Conservation (phyloP, 768 basidiomycete species). For the Chalciporus chontae region DNA sequence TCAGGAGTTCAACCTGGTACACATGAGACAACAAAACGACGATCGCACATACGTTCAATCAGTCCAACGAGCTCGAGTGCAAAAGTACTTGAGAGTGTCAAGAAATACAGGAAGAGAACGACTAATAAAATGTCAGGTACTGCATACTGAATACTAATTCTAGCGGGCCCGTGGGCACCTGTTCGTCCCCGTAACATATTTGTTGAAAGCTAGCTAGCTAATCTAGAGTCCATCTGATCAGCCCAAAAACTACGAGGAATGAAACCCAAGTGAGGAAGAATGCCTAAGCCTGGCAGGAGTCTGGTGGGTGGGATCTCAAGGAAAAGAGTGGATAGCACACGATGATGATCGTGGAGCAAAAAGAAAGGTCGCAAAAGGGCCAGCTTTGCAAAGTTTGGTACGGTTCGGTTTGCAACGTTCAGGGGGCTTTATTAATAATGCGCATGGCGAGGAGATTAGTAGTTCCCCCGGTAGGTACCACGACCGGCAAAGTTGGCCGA, state of each 20-base stretch:
- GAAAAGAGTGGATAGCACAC: conserved; percentile 15
- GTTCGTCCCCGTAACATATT: conserved; percentile 2
- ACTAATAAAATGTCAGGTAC: conserved; percentile 1
- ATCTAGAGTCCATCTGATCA: background rate
- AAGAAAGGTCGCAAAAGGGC: background rate
- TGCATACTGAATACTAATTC: conserved; percentile 1
- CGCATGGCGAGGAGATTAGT: background rate
- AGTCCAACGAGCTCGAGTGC: background rate
- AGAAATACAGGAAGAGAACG: conserved; percentile 2
- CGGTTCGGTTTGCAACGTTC: background rate
- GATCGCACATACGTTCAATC: no score
- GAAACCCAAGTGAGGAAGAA: background rate
- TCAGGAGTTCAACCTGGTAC: no score
- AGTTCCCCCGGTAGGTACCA: conserved; percentile 26
- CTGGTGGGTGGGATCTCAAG: background rate
- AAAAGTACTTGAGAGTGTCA: background rate
- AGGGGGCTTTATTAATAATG: background rate
- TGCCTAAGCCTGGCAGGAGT: conserved; percentile 10
- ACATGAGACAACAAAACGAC: background rate
- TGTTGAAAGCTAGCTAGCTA: background rate
- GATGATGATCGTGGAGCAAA: background rate
- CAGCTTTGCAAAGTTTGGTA: background rate
- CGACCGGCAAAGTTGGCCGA: conserved; percentile 31
- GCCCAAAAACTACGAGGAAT: background rate
- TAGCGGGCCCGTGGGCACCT: conserved; percentile 1